Base-by-base conservation (phyloP, 2,329 filamentous ascomycete genomes). In the Trichoderma cornu-damae region DNA sequence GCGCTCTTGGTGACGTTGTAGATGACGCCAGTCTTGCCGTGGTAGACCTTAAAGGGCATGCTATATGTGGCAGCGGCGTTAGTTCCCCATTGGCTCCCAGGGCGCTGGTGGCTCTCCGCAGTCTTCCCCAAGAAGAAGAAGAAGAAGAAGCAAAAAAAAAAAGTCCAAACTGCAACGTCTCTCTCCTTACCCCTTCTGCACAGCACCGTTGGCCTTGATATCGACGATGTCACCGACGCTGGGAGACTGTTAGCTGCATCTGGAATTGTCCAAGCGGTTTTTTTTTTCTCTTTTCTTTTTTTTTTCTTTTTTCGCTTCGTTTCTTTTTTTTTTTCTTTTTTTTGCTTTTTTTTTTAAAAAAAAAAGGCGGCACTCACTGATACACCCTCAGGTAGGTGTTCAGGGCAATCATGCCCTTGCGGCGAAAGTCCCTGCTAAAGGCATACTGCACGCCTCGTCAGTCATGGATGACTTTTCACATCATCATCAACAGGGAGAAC, bases 1-100 rank as follows among this genome's bases (percentile, higher is more conserved):
- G 94, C 89, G 71, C 85, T 89, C 87, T 96, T 96, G 80, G 93
- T 94, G 72, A 99, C 94, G 84, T 99, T 99, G 89, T 96, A 96
- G 80, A 96, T 81, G 72, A 96, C 89, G 75, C 91, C 91, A 65
- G 92, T 96, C 89, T 97, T 97, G 74, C 93, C 94, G 85, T 97
- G 92, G 88, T 96, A 96, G 81, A 96, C 89, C 86, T 96, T 96
- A 88, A 92, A 91, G 72, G 93, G 92, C 90, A 96, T 94, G 83
- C 90, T 91, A 71, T 75, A 69, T 61, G 61, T n/a, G 53, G 59
- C 20, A 30, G 61, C 20, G 53, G 59, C 20, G 37, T 60, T 44
- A 55, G 52, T 44, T 37, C 47, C 34, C 42, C 32, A 3, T 22
- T 28, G 35, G 7, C 22, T n/a, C n/a, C n/a, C n/a, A n/a, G n/a